A percentile compares a stretch with the other conserved stretches of the same genome.
These are phyloP conservation scores for Colletotrichum eremochloae DNA, from an alignment of 2,329 filamentous ascomycete genomes.

Conservation along the genomic window DNA sequence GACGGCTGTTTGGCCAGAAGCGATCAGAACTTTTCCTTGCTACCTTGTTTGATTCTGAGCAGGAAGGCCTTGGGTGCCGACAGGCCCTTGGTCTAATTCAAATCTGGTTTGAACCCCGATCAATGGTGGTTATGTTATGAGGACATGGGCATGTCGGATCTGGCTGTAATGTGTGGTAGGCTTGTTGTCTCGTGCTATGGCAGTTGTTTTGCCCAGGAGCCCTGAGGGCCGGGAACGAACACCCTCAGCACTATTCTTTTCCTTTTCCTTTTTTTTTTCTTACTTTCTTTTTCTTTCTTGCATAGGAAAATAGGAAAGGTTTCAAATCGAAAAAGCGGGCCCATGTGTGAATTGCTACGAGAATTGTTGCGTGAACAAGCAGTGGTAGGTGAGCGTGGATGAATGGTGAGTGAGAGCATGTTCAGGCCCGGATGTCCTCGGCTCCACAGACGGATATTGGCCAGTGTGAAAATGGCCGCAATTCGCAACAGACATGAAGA, in stretches of 20 bases:
- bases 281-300: neutral
- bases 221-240: neutral
- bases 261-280: neutral
- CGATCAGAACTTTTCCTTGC: conserved; percentile 1
- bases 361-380: neutral
- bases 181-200: neutral
- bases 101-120: conserved; percentile 14
- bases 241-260: neutral
- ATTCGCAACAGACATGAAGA: neutral
- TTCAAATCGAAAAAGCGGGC: neutral
- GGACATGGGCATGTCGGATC: neutral
- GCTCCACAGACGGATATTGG: neutral
- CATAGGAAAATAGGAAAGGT: neutral
- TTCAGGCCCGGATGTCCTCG: neutral
- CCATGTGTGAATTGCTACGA: neutral
- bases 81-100: neutral
- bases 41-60: conserved; percentile 1
- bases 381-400: neutral
- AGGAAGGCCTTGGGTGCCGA: neutral
- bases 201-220: neutral
- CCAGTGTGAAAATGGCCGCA: neutral
- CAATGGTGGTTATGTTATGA: conserved; percentile 5
- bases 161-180: conserved; percentile 29
- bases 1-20: neutral
- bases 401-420: no score